Evolutionary conservation across 257 asterid species (phyloP).

Genomic region (Solanum ossicruentum): DNA sequence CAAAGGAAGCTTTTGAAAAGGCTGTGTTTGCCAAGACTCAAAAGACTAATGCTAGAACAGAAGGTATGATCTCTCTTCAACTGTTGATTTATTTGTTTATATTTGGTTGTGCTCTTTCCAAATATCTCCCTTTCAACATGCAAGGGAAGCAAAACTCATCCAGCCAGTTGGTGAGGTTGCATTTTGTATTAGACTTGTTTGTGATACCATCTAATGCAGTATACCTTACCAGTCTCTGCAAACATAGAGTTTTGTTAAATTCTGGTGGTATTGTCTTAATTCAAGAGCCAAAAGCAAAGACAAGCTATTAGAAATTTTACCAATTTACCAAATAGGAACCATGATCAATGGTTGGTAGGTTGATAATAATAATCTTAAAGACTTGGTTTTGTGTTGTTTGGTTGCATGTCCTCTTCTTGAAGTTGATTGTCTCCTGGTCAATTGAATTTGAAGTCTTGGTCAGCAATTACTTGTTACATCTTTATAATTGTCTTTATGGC

Average conservation of each 20-base stretch:
- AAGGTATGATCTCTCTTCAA: constrained; percentile 28
- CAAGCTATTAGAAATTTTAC: background rate
- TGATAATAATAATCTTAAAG: background rate
- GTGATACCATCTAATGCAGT: background rate
- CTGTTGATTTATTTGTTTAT: background rate
- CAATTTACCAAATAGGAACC: background rate
- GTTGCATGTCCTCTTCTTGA: background rate
- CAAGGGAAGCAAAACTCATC: background rate
- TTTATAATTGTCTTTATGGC: background rate
- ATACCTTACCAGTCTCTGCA: background rate
- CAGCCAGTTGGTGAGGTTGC: background rate
- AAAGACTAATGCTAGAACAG: constrained; percentile 70
- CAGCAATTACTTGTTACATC: background rate
- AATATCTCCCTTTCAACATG: background rate
- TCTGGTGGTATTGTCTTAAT: background rate
- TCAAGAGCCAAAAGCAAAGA: background rate
- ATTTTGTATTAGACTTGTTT: background rate
- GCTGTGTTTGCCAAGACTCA: constrained; percentile 60
- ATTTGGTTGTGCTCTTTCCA: background rate
- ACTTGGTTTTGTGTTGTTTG: background rate
- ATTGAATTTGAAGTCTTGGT: background rate
- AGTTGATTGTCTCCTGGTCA: background rate
- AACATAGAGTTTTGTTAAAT: background rate
- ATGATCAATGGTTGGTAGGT: background rate
- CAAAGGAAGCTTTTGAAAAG: constrained; percentile 68